Evolutionary conservation across 225 moss, liverwort and hornwort genomes (phyloP).

Genomic region (Pseudisothecium myosuroides): DNA sequence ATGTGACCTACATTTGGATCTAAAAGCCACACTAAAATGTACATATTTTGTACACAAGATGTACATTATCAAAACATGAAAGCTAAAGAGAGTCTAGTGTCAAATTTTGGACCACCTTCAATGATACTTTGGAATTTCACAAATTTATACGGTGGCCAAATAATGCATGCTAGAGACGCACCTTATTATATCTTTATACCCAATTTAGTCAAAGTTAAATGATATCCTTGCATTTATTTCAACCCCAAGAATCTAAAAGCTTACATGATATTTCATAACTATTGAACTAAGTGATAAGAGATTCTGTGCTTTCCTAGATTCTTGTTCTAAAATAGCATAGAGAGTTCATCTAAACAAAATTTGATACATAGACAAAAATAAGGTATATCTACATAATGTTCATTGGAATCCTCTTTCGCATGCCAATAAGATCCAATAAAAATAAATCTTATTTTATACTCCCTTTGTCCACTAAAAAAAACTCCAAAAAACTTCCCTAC

Average conservation of each 20-base stretch:
- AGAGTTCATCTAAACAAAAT: neutral
- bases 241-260: fast-evolving
- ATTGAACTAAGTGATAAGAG: neutral
- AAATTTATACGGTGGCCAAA: neutral
- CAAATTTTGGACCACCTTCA: neutral
- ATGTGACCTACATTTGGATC: neutral
- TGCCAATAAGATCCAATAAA: too few relatives aligned
- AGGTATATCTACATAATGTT: neutral
- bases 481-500: too few relatives aligned
- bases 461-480: too few relatives aligned
- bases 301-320: neutral
- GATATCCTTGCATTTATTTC: neutral
- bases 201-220: too few relatives aligned
- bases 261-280: neutral
- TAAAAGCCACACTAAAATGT: neutral
- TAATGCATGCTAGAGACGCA: too few relatives aligned
- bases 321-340: neutral
- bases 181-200: too few relatives aligned
- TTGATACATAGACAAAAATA: neutral
- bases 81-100: neutral
- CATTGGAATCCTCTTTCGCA: neutral
- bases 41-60: neutral
- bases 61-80: neutral
- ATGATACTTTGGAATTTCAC: neutral
- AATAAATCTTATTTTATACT: too few relatives aligned